Conservation (phyloP, 2,329 filamentous ascomycete genomes). For the Sporothrix brunneoviolacea region DNA sequence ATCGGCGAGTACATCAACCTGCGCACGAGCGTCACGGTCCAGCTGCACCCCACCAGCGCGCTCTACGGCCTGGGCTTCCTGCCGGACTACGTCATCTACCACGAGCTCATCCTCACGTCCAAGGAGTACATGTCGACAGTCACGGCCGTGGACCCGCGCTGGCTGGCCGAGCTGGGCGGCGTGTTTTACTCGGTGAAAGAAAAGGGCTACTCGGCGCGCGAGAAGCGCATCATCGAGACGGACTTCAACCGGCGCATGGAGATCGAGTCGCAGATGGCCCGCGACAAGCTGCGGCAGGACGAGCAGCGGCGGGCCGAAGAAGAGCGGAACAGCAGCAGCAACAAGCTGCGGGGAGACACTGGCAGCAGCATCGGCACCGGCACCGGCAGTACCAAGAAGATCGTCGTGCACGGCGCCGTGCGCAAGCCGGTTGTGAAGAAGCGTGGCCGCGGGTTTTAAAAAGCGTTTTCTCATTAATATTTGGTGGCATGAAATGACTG, state of each 20-base stretch:
- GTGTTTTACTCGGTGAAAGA: constrained; percentile 98
- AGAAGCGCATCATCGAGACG: constrained; percentile 80
- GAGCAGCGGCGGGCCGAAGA: constrained; percentile 46
- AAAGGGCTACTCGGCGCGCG: constrained; percentile 84
- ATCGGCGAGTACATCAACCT: constrained; percentile 97
- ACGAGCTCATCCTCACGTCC: constrained; percentile 91
- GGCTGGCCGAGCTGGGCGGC: constrained; percentile 91
- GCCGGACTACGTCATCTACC: constrained; percentile 95
- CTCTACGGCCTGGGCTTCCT: constrained; percentile 89
- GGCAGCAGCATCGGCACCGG: constrained; percentile 30
- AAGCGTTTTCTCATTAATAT: too few species aligned
- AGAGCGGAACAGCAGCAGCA: constrained; percentile 33
- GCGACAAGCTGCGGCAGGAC: constrained; percentile 67
- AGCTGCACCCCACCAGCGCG: constrained; percentile 88
- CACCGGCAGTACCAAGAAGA: constrained; percentile 44
- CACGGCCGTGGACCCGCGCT: constrained; percentile 91
- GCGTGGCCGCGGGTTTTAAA: constrained; percentile 47
- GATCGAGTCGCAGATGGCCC: constrained; percentile 86
- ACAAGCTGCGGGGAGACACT: constrained; percentile 37
- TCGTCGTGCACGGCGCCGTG: constrained; percentile 55
- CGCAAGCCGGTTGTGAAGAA: constrained; percentile 54
- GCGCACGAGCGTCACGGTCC: constrained; percentile 86
- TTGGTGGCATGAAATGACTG: too few species aligned
- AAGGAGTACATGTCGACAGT: constrained; percentile 99
- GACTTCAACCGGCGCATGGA: constrained; percentile 93